Evolutionary conservation across 106 monocot genomes (phyloP), one percentile per base, ranked within the genome.

Genomic region (Phalaenopsis equestris): DNA sequence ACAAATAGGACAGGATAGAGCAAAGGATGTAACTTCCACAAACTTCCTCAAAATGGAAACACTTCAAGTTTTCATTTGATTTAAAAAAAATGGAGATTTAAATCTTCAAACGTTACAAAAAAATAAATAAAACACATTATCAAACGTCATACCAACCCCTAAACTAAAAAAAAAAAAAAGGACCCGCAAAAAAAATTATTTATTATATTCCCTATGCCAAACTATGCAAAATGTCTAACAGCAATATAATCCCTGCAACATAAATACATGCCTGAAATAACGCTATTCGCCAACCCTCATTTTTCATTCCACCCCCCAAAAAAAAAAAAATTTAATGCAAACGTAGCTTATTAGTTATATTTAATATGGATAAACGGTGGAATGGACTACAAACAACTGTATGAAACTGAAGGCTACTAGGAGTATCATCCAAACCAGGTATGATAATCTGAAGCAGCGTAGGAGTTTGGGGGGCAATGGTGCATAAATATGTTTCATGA

Each of bases 401-500:
- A 52, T 0, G 12, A 64, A 64, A 64, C 21, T 64, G 23, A 8
- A 8, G 64, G 23, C 24, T 16, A 12, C 12, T 12, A 52, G 12
- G 14, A 52, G 52, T 12, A 12, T 52, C 52, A 52, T 12, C 52
- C 10, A 52, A 52, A 10, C 52, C 52, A 52, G 12, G 43, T 45
- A 45, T 45, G 6, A 45, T 30, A 30, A 30, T 56, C 3, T 56
- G 3, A 10, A 12, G 52, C 52, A 12, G 52, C 6, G 48, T 0
- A 1, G 48, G 37, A 0, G 70, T 11, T 30, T 30, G 15, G 14
- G 24, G 52, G 77, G 19, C 24, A 55, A 52, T 12, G 3, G 52
- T 52, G 52, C 52, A 52, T 52, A 52, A 55, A 36, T 46, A 79
- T 55, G 65, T 46, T 55, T 94, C 80, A 96, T 24, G 96, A 92